phyloP scores from a whole-genome alignment of 2,329 filamentous ascomycete species.

The Cytospora chrysosperma region DNA sequence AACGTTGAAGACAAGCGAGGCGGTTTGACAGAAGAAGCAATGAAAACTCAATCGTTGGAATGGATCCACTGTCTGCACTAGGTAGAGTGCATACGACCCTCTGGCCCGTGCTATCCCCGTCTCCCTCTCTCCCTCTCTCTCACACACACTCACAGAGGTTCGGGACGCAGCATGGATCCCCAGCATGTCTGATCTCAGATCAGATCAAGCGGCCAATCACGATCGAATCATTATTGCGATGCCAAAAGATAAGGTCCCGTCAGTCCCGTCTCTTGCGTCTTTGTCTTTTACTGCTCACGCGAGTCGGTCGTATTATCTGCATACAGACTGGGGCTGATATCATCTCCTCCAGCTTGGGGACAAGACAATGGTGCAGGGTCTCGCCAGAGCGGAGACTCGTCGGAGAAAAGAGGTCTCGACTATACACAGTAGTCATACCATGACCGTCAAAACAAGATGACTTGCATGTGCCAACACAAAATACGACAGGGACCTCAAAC shows the following conservation, averaged over 20 bases:
- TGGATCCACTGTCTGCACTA: too few relatives aligned
- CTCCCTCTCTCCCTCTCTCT: too few relatives aligned
- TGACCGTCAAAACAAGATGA: background rate
- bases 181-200: conserved; percentile 4
- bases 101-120: background rate
- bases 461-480: background rate
- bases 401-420: background rate
- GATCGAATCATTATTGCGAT: background rate
- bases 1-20: background rate
- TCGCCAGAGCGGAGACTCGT: background rate
- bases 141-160: too few relatives aligned
- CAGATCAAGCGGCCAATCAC: conserved; percentile 4
- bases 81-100: too few relatives aligned
- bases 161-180: conserved; percentile 6
- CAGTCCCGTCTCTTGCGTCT: background rate
- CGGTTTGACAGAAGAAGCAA: background rate
- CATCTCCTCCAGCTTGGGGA: background rate
- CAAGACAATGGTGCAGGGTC: background rate
- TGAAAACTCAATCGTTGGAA: conserved; percentile 15
- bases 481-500: background rate
- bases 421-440: too few relatives aligned
- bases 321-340: background rate
- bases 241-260: conserved; percentile 15
- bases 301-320: background rate
- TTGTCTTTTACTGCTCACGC: background rate